Evolutionary conservation across 1,139 yeast species (phyloP).

Genomic region (Debaryomyces fabryi): DNA sequence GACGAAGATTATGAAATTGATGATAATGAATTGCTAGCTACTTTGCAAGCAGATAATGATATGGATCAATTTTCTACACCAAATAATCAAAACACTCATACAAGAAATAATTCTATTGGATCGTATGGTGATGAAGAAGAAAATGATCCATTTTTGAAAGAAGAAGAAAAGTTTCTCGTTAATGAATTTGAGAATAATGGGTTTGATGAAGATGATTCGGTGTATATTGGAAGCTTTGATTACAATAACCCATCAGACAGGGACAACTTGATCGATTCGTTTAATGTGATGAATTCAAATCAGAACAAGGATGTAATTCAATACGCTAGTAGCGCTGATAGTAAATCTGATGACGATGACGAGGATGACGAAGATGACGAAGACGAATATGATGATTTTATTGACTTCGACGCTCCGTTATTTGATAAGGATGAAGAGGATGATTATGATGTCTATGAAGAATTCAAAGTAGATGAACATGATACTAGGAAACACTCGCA

Average conservation of each 20-base stretch:
- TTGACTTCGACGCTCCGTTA: constrained; percentile 32
- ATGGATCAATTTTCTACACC: constrained; percentile 44
- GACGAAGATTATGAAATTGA: constrained; percentile 75
- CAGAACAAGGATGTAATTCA: constrained; percentile 30
- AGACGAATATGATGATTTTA: constrained; percentile 36
- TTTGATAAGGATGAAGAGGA: constrained; percentile 24
- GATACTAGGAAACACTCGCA: constrained; percentile 8
- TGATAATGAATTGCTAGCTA: constrained; percentile 69
- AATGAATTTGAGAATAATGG: constrained; percentile 53
- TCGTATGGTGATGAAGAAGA: constrained; percentile 62
- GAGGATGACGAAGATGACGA: constrained; percentile 31
- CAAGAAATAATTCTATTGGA: constrained; percentile 47
- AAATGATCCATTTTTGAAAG: constrained; percentile 48
- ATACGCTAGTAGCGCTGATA: constrained; percentile 31
- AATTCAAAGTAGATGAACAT: constrained; percentile 1
- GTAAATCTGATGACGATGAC: constrained; percentile 19
- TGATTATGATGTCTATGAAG: constrained; percentile 24
- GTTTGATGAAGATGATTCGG: constrained; percentile 42
- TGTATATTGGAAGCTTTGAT: constrained; percentile 18
- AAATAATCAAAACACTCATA: constrained; percentile 16
- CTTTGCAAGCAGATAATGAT: constrained; percentile 68
- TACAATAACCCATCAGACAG: constrained; percentile 18
- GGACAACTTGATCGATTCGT: constrained; percentile 26
- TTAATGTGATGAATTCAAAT: constrained; percentile 25
- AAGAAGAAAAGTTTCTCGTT: constrained; percentile 50